These are phyloP conservation scores for Arabis alpina DNA, from an alignment of 345 rosid genomes.

Conservation along the genomic window DNA sequence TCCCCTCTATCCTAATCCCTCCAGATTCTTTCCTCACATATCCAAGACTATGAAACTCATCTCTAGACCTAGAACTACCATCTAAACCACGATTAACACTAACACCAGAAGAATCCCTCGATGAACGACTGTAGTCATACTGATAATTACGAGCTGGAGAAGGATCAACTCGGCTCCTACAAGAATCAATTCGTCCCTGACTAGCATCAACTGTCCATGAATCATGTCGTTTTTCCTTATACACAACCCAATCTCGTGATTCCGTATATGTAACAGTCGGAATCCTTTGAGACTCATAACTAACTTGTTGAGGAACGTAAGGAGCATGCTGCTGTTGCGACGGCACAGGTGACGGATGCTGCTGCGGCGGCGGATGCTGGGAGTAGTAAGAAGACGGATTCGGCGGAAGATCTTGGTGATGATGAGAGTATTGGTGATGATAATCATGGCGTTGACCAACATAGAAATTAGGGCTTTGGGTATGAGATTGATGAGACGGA, in stretches of 20 bases:
- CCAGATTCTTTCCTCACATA: conserved; percentile 47
- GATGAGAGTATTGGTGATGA: conserved; percentile 39
- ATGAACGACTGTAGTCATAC: conserved; percentile 45
- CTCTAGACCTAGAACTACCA: conserved; percentile 55
- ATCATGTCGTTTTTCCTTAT: conserved; percentile 35
- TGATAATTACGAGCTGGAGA: conserved; percentile 42
- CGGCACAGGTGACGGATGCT: conserved; percentile 36
- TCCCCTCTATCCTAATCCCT: conserved; percentile 39
- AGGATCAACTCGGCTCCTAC: conserved; percentile 29
- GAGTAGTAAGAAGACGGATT: conserved; percentile 38
- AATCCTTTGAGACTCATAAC: conserved; percentile 40
- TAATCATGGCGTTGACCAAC: conserved; percentile 17
- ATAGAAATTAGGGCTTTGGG: conserved; percentile 40
- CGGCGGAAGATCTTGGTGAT: conserved; percentile 39
- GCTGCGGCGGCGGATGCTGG: conserved; percentile 41
- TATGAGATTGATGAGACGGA: conserved; percentile 35
- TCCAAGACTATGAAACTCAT: conserved; percentile 43
- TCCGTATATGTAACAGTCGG: conserved; percentile 34
- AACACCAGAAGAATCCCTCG: conserved; percentile 43
- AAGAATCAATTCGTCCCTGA: conserved; percentile 37
- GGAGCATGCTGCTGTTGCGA: conserved; percentile 36
- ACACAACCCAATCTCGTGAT: conserved; percentile 38
- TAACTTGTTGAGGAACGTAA: conserved; percentile 47
- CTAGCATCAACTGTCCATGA: conserved; percentile 38
- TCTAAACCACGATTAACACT: conserved; percentile 52